Percentiles rank a stretch among this genome's conserved stretches.
Evolutionary conservation across 2,329 filamentous ascomycete species (phyloP).

Genomic region (Colletotrichum lini): DNA sequence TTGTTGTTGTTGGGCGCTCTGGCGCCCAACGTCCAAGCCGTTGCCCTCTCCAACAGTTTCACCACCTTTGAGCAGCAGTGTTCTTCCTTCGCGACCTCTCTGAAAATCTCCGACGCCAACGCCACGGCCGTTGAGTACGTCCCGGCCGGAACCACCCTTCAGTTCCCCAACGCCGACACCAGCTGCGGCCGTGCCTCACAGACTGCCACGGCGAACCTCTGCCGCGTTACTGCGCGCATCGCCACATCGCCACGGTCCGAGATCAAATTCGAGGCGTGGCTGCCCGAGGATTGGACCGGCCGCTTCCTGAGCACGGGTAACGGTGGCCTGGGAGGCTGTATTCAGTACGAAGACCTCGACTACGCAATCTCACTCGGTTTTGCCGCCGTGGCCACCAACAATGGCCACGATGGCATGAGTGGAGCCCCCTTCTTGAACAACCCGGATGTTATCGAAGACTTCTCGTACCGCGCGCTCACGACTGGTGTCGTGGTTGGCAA

Average conservation of each 20-base stretch:
- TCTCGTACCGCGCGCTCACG: slow-evolving; percentile 46
- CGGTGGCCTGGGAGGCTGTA: slow-evolving; percentile 62
- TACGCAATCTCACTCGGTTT: slow-evolving; percentile 60
- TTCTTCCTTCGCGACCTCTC: slow-evolving; percentile 46
- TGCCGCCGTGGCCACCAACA: slow-evolving; percentile 62
- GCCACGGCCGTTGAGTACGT: slow-evolving; percentile 39
- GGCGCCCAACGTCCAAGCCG: slow-evolving; percentile 1
- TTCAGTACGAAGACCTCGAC: slow-evolving; percentile 59
- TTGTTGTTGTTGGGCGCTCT: not conserved
- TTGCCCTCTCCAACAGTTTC: not conserved
- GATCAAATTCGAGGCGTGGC: slow-evolving; percentile 61
- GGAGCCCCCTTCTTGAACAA: slow-evolving; percentile 51
- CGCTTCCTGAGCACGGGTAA: slow-evolving; percentile 64
- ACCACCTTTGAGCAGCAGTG: slow-evolving; percentile 37
- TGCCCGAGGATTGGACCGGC: slow-evolving; percentile 60
- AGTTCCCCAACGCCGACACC: slow-evolving; percentile 53
- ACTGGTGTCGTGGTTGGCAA: slow-evolving; percentile 58
- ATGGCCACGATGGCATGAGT: slow-evolving; percentile 61
- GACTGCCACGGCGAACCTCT: slow-evolving; percentile 45
- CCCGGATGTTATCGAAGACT: slow-evolving; percentile 52
- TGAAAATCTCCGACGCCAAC: slow-evolving; percentile 50
- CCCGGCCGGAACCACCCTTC: slow-evolving; percentile 50
- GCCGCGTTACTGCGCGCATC: slow-evolving; percentile 48
- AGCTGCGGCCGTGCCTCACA: slow-evolving; percentile 51
- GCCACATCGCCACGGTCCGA: slow-evolving; percentile 58